These are phyloP conservation scores for Kluyveromyces marxianus DNA, from an alignment of 1,139 yeast genomes.

Conservation along the genomic window DNA sequence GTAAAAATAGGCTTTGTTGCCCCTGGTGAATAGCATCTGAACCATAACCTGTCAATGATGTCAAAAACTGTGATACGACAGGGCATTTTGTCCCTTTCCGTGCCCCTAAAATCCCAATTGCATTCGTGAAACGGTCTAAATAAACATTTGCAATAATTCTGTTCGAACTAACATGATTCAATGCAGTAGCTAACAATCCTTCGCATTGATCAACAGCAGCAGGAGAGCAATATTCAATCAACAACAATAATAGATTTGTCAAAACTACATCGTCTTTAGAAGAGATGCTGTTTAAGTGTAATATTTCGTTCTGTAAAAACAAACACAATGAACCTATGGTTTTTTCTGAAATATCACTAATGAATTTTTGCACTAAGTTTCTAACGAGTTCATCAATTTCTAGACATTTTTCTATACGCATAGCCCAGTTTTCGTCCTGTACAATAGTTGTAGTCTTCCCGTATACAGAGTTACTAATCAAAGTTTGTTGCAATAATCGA, in stretches of 20 bases:
- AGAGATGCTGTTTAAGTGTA: conserved; percentile 15
- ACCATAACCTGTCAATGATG: neutral
- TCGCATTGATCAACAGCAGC: neutral
- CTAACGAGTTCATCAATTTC: conserved; percentile 54
- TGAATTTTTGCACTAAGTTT: conserved; percentile 27
- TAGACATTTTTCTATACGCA: conserved; percentile 64
- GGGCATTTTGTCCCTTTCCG: neutral
- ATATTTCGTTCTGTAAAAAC: conserved; percentile 35
- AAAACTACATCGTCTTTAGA: neutral
- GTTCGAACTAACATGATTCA: neutral
- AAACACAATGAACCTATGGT: conserved; percentile 18
- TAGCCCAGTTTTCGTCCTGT: conserved; percentile 69
- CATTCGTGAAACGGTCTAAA: neutral
- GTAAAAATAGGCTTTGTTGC: too few species aligned
- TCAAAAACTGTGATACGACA: neutral
- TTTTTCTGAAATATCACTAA: conserved; percentile 11
- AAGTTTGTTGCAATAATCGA: conserved; percentile 43
- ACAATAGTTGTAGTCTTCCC: conserved; percentile 50
- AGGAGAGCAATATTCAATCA: neutral
- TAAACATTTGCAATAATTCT: neutral
- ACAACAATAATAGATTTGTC: neutral
- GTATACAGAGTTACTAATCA: conserved; percentile 57
- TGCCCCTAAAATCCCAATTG: neutral
- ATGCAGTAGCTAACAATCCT: neutral
- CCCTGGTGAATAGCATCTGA: neutral